A percentile compares a stretch with the other conserved stretches of the same genome.
phyloP scores from a whole-genome alignment of 176 grass and related monocot genomes.

The Poa pratensis region DNA sequence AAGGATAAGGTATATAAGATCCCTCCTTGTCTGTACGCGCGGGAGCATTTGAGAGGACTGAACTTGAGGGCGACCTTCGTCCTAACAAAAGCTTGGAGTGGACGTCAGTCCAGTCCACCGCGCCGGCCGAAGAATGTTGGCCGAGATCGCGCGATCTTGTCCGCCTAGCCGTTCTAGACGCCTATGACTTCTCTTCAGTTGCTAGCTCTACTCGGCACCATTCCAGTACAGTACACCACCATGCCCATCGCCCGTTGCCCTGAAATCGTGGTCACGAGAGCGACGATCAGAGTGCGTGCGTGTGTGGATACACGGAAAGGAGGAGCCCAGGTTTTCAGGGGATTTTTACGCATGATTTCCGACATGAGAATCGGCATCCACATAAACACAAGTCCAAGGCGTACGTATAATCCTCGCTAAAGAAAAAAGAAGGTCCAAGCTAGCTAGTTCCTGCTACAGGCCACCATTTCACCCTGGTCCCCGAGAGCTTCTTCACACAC shows the following conservation, averaged over 20 bases:
- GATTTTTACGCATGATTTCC: slow-evolving; percentile 1
- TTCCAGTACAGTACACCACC: too few species aligned
- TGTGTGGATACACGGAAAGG: background rate
- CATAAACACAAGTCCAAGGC: background rate
- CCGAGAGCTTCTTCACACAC: slow-evolving; percentile 8
- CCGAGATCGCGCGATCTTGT: slow-evolving; percentile 48
- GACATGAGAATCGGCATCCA: slow-evolving; percentile 34
- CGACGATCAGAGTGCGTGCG: background rate
- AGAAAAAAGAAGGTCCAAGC: too few species aligned
- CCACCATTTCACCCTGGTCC: slow-evolving; percentile 29
- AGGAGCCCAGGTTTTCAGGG: slow-evolving; percentile 18
- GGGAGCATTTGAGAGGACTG: background rate
- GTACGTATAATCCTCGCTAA: too few species aligned
- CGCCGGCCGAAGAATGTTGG: slow-evolving; percentile 47
- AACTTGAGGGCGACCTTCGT: slow-evolving; percentile 15
- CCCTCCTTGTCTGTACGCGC: background rate
- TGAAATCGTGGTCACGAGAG: slow-evolving; percentile 31
- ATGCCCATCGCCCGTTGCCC: too few species aligned
- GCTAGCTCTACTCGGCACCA: background rate
- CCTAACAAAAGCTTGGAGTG: background rate
- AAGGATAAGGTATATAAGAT: background rate
- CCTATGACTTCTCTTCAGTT: too few species aligned
- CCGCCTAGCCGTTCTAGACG: background rate
- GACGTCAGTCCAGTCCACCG: background rate
- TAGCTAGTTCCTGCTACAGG: background rate